phyloP scores from a whole-genome alignment of 106 monocot genomes.

The Dendrobium huoshanense region DNA sequence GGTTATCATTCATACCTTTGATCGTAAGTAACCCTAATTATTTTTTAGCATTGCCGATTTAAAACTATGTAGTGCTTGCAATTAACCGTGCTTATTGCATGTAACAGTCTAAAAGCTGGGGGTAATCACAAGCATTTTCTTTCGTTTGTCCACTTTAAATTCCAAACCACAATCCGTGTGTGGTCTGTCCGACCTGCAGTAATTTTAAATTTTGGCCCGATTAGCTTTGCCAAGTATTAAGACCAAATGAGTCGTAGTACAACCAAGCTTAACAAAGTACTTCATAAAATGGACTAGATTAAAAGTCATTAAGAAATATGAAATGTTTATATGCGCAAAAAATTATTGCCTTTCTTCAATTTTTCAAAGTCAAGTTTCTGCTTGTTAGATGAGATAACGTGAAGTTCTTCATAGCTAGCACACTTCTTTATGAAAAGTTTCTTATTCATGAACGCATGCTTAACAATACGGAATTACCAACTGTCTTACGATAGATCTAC shows the following conservation, averaged over 20 bases:
- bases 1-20: constrained; percentile 58
- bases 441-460: too few species aligned
- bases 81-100: background rate
- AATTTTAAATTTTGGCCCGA: background rate
- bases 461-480: too few species aligned
- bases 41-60: background rate
- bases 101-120: background rate
- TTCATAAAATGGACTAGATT: background rate
- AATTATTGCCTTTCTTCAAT: too few species aligned
- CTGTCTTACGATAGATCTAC: too few species aligned
- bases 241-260: background rate
- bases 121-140: background rate
- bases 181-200: background rate
- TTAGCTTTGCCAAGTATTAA: too few species aligned
- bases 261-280: background rate
- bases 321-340: too few species aligned
- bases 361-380: too few species aligned
- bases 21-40: constrained; percentile 36
- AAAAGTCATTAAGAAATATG: background rate
- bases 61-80: background rate
- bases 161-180: background rate
- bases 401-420: too few species aligned
- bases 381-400: too few species aligned
- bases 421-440: too few species aligned
- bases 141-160: background rate